Evolutionary conservation across 2,329 filamentous ascomycete species (phyloP).

Genomic region (Penicillium carneum): DNA sequence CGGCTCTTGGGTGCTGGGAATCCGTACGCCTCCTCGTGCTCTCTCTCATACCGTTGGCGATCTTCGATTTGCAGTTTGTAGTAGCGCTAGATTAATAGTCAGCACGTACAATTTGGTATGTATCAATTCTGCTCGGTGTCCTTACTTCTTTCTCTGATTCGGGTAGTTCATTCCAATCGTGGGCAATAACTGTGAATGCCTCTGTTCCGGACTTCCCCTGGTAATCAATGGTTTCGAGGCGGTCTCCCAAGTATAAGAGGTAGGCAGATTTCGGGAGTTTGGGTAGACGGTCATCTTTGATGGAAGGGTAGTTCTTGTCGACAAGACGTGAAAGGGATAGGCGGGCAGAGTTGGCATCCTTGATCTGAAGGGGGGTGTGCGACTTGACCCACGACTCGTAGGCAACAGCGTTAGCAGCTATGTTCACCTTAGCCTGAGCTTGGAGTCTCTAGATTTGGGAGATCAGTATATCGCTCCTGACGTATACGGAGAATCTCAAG

Average conservation of each 20-base stretch:
- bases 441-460: slow-evolving; percentile 59
- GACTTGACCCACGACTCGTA: slow-evolving; percentile 63
- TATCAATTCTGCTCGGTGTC: background rate
- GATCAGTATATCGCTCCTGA: slow-evolving; percentile 14
- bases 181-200: slow-evolving; percentile 10
- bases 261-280: slow-evolving; percentile 54
- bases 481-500: background rate
- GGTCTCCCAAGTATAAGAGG: slow-evolving; percentile 56
- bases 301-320: slow-evolving; percentile 32
- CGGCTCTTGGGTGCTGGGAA: background rate
- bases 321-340: slow-evolving; percentile 38
- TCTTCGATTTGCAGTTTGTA: slow-evolving; percentile 38
- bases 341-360: slow-evolving; percentile 66
- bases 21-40: slow-evolving; percentile 50
- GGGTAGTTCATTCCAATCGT: slow-evolving; percentile 41
- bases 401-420: slow-evolving; percentile 52
- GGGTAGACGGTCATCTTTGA: slow-evolving; percentile 63
- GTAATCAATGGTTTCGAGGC: slow-evolving; percentile 59
- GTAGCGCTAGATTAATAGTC: slow-evolving; percentile 40
- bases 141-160: slow-evolving; percentile 49
- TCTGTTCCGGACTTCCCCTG: slow-evolving; percentile 55
- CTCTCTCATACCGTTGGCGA: slow-evolving; percentile 43
- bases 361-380: slow-evolving; percentile 65
- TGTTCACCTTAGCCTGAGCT: slow-evolving; percentile 58
- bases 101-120: slow-evolving; percentile 13